These are phyloP conservation scores for Penicillium fimorum DNA, from an alignment of 495 filamentous ascomycete genomes.

Conservation along the genomic window DNA sequence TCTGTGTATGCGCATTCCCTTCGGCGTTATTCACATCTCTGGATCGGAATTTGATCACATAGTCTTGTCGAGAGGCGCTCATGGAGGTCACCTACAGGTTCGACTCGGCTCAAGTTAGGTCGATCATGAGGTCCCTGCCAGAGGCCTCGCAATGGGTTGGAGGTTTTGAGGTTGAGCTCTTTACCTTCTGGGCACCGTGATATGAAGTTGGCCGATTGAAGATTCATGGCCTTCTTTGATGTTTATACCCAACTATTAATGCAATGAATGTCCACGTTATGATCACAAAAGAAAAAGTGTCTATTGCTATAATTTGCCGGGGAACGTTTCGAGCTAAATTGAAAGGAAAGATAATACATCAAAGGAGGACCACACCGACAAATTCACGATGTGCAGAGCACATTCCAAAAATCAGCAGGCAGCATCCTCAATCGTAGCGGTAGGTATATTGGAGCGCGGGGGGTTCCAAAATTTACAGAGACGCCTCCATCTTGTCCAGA, in stretches of 20 bases:
- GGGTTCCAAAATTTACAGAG: slow-evolving; percentile 38
- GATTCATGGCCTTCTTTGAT: slow-evolving; percentile 5
- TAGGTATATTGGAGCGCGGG: slow-evolving; percentile 15
- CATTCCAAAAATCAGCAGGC: slow-evolving; percentile 8
- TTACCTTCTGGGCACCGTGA: neutral
- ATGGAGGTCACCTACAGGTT: neutral
- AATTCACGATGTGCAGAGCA: slow-evolving; percentile 13
- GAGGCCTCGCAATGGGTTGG: neutral
- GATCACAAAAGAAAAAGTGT: slow-evolving; percentile 20
- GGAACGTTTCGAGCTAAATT: slow-evolving; percentile 30
- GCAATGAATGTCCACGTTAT: slow-evolving; percentile 13
- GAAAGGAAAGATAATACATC: slow-evolving; percentile 37
- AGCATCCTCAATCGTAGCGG: slow-evolving; percentile 26
- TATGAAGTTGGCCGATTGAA: neutral
- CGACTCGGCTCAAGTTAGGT: neutral
- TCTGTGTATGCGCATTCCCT: neutral
- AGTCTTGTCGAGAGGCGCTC: neutral
- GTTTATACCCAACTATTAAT: slow-evolving; percentile 12
- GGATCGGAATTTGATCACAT: neutral
- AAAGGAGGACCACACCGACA: slow-evolving; percentile 23
- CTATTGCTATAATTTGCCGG: slow-evolving; percentile 31
- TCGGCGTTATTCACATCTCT: neutral
- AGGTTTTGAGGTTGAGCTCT: neutral
- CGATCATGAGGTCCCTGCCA: neutral
- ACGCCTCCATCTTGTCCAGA: slow-evolving; percentile 84